Base-by-base conservation (phyloP, 495 filamentous ascomycete genomes). In the Neurospora sp. region DNA sequence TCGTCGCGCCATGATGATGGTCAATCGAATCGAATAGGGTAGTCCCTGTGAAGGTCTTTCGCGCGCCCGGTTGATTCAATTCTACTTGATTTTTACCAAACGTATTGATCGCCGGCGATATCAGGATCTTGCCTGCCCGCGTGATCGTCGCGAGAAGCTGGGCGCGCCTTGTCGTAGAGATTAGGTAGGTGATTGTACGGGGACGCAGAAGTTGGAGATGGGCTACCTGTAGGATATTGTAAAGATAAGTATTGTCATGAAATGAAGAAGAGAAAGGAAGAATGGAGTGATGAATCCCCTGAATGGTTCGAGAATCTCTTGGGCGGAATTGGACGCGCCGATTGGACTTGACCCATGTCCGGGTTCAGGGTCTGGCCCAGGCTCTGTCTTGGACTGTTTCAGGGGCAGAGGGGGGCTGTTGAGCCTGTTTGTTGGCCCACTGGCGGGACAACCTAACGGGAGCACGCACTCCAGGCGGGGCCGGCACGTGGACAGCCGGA, bases 1-100 rank as follows among this genome's bases (percentile, higher is more conserved):
- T 59, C 81, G 75, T 40, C 84, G 84, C 72, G 84, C 81, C 84
- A 85, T 85, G 14, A 16, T 71, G 22, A n/a, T 70, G n/a, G 66
- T 48, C 14, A 27, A 4, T 66, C 14, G 27, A 9, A 16, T 61
- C 12, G 27, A 61, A 31, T 3, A 35, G 22, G 46, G 1, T 22
- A 53, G 46, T 53, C 20, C 10, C 20, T 22, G 10, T 53, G 3
- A 11, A 12, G 10, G 46, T 12, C 1, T 53, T 53, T 22, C 0
- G n/a, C 46, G 20, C 53, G 53, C 53, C 22, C 53, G 12, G 22
- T 3, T 14, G 53, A 61, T 12, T 6, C 0, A 16, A 9, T 35
- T 35, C 14, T 27, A 14, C 53, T 14, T 31, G 9, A 14, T 0
- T 37, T 37, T 37, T 37, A 37, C 35, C 35, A 37, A 20, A 20